Evolutionary conservation across 1,284 basidiomycete species (phyloP).

Genomic region (Ceratobasidium sp.): DNA sequence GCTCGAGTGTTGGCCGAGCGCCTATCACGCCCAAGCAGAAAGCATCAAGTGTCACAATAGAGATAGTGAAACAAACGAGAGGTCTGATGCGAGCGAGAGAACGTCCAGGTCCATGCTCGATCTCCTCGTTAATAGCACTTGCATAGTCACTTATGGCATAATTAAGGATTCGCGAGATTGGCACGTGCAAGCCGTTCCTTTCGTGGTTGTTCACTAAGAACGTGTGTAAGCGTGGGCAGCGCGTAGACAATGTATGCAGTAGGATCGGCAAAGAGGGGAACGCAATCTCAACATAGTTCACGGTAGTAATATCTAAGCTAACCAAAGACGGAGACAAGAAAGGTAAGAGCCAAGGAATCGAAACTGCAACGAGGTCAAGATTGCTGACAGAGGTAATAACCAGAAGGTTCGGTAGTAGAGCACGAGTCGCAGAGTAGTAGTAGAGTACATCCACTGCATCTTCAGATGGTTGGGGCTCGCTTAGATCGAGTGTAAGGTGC

Average conservation of each 20-base stretch:
- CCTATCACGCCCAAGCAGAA: background rate
- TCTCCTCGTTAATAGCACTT: background rate
- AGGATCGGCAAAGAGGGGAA: background rate
- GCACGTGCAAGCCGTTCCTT: background rate
- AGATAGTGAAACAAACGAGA: conserved; percentile 3
- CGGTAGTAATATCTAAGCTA: background rate
- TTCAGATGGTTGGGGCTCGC: background rate
- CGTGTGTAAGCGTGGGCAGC: background rate
- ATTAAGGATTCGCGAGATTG: background rate
- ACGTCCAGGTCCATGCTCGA: background rate
- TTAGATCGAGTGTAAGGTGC: background rate
- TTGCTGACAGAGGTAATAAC: background rate
- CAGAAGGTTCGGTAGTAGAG: background rate
- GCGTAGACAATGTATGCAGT: background rate
- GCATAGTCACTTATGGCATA: background rate
- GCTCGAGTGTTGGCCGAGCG: background rate
- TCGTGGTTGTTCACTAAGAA: background rate
- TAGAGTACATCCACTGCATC: background rate
- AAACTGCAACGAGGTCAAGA: background rate
- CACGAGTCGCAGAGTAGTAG: background rate
- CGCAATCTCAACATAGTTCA: background rate
- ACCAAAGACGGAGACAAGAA: conserved; percentile 1
- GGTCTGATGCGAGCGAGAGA: background rate
- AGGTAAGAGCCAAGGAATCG: background rate
- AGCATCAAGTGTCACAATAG: background rate